Percentiles rank a stretch among this genome's conserved stretches.
phyloP scores from a whole-genome alignment of 1,284 basidiomycete genomes.

The Chalciporus sp. region DNA sequence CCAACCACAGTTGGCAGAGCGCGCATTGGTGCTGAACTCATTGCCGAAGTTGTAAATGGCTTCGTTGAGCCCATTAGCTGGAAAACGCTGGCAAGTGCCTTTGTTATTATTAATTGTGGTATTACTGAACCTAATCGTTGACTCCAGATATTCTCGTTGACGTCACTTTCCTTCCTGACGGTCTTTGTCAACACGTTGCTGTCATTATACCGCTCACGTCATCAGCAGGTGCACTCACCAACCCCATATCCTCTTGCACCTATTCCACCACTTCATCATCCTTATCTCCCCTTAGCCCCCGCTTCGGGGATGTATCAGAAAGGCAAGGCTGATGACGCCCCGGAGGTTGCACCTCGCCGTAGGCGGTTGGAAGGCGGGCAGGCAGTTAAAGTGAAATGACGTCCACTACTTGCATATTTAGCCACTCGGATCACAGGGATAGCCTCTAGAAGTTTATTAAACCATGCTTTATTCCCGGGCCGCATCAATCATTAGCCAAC shows the following conservation, averaged over 20 bases:
- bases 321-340: constrained; percentile 38
- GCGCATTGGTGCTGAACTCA: constrained; percentile 89
- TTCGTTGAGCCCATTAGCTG: constrained; percentile 97
- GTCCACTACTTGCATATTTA: constrained; percentile 13
- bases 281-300: constrained; percentile 50
- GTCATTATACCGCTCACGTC: constrained; percentile 71
- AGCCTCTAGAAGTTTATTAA: constrained; percentile 24
- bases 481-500: constrained; percentile 25
- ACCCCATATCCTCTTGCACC: constrained; percentile 48
- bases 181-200: constrained; percentile 83
- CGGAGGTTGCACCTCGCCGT: constrained; percentile 56
- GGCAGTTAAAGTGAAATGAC: constrained; percentile 59
- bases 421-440: constrained; percentile 33
- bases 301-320: constrained; percentile 48
- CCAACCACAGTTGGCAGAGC: constrained; percentile 88
- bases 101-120: constrained; percentile 12
- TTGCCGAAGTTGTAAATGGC: constrained; percentile 94
- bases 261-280: constrained; percentile 46
- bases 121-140: constrained; percentile 17
- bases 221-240: constrained; percentile 43
- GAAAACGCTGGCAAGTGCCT: constrained; percentile 83
- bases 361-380: constrained; percentile 64
- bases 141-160: constrained; percentile 76
- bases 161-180: constrained; percentile 79
- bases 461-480: constrained; percentile 19